These are phyloP conservation scores for Leersia perrieri DNA, from an alignment of 176 grass and related monocot species.

Conservation along the genomic window DNA sequence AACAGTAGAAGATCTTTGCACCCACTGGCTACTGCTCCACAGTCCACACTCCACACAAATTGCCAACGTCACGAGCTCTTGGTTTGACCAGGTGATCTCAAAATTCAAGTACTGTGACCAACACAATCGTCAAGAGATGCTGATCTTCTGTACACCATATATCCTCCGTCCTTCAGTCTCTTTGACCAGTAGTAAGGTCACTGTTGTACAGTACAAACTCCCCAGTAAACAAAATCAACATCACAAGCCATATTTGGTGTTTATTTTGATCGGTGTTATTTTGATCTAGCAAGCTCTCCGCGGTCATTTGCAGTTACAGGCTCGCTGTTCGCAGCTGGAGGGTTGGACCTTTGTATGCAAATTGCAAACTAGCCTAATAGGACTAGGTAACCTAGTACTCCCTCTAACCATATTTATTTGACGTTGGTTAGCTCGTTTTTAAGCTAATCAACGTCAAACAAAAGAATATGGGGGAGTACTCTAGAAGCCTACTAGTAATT, in stretches of 20 bases:
- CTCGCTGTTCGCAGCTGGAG: no score
- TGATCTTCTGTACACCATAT: neutral
- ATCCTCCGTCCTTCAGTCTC: neutral
- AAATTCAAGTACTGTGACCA: conserved; percentile 14
- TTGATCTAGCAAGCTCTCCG: neutral
- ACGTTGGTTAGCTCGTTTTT: no score
- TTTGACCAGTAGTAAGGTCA: conserved; percentile 31
- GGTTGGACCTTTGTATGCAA: neutral
- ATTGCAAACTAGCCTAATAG: neutral
- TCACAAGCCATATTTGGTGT: neutral
- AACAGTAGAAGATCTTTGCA: conserved; percentile 2
- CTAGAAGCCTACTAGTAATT: no score
- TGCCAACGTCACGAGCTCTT: conserved; percentile 27
- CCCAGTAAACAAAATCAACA: neutral
- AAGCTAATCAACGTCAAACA: no score
- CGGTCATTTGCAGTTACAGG: neutral
- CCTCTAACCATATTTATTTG: no score
- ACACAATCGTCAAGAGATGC: conserved; percentile 21
- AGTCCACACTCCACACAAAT: neutral
- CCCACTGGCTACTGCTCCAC: no score
- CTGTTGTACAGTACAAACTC: neutral
- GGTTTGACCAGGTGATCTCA: conserved; percentile 39
- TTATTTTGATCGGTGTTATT: no score
- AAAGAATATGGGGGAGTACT: no score
- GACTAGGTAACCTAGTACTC: neutral